Evolutionary conservation across 2,329 filamentous ascomycete genomes (phyloP).

Genomic region (Xylogone sp.): DNA sequence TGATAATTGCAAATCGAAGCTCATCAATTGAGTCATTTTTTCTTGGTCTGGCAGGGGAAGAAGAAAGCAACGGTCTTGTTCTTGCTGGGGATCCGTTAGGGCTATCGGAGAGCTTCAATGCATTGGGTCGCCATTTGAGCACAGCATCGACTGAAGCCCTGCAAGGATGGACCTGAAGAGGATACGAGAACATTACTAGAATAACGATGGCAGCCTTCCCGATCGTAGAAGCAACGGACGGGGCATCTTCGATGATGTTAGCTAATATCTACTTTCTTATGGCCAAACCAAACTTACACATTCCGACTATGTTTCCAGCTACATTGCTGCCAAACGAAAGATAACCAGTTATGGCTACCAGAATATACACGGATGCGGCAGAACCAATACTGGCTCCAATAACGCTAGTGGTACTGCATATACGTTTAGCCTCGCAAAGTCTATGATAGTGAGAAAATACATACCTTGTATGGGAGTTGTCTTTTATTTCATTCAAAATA

Average conservation of each 20-base stretch:
- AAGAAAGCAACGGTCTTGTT: constrained; percentile 35
- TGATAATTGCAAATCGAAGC: constrained; percentile 82
- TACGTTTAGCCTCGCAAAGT: constrained; percentile 1
- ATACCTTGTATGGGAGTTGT: constrained; percentile 65
- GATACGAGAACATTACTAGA: constrained; percentile 94
- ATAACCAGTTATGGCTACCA: constrained; percentile 94
- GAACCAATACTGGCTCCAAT: constrained; percentile 81
- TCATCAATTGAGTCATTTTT: constrained; percentile 71
- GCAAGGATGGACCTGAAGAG: constrained; percentile 92
- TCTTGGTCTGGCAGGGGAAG: constrained; percentile 45
- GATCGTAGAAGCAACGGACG: constrained; percentile 81
- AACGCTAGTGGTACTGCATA: constrained; percentile 66
- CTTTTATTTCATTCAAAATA: constrained; percentile 88
- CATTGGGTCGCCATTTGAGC: constrained; percentile 79
- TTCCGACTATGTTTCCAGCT: constrained; percentile 86
- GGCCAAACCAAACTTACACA: constrained; percentile 59
- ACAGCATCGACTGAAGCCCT: constrained; percentile 93
- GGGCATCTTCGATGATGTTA: constrained; percentile 46
- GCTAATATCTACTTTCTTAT: not conserved
- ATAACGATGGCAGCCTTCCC: constrained; percentile 94
- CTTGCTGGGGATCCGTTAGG: constrained; percentile 32
- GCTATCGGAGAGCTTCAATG: constrained; percentile 28
- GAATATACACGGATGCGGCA: constrained; percentile 80
- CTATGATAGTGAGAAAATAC: not conserved
- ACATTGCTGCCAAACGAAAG: constrained; percentile 91